Evolutionary conservation across 164 flowering plant genomes (phyloP).

Genomic region (Annona cherimola): DNA sequence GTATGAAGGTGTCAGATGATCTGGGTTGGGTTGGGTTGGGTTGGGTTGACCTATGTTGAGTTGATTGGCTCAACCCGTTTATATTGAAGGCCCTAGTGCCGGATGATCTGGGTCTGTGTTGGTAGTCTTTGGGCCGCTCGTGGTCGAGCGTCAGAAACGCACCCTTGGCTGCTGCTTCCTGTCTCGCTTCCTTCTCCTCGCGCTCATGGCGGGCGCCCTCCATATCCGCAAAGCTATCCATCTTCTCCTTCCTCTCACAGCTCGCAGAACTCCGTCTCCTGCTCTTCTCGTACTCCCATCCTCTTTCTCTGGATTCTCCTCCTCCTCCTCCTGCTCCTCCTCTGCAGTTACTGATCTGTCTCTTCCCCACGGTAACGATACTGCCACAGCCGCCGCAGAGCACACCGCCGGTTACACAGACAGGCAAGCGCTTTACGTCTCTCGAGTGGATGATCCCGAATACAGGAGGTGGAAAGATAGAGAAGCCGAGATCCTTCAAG

Average conservation of each 20-base stretch:
- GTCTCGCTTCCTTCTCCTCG: background rate
- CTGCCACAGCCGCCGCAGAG: constrained; percentile 7
- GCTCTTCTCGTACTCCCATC: constrained; percentile 9
- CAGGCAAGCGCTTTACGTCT: constrained; percentile 15
- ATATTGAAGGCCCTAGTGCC: too few species aligned
- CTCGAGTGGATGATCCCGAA: constrained; percentile 38
- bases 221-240: constrained; percentile 26
- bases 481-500: constrained; percentile 58
- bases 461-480: constrained; percentile 58
- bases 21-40: too few species aligned
- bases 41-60: too few species aligned
- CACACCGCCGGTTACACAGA: constrained; percentile 7
- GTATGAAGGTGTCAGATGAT: too few species aligned
- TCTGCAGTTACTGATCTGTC: constrained; percentile 4
- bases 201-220: constrained; percentile 23
- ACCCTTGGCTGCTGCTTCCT: background rate
- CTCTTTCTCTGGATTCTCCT: constrained; percentile 2
- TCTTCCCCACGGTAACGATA: background rate
- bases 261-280: constrained; percentile 7
- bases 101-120: too few species aligned
- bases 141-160: background rate
- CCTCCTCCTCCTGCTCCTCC: constrained; percentile 17
- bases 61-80: too few species aligned
- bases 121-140: background rate
- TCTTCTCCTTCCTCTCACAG: constrained; percentile 23